Base-by-base conservation (phyloP, 345 rosid genomes). In the Alliaria petiolata region DNA sequence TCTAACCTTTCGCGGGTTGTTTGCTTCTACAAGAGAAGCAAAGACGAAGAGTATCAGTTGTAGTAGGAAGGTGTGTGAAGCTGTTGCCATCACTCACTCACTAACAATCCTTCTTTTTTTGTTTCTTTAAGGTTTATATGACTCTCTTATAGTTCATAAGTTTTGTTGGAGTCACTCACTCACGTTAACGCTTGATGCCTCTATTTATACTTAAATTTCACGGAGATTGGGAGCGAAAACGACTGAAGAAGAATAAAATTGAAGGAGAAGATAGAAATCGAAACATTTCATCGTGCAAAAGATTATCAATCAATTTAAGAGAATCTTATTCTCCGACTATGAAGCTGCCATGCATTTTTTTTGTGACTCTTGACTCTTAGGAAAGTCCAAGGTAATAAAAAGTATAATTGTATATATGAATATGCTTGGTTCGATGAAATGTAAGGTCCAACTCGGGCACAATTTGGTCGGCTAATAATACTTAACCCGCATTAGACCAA, bases 221-320 rank as follows among this genome's bases (percentile, higher is more conserved):
- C 35, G 55, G 36, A 52, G 40, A 15, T 15, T 56, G 45, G 16
- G 44, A 43, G 31, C 5, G 14, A 16, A 65, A 43, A 20, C 22
- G 44, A 55, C 16, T 55, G 3, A 19, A 19, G 44, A 68, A 5
- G 15, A 31, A 31, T 44, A 22, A 58, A 58, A 45, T 58, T 57
- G 65, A 51, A 45, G 13, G 26, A 45, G 57, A 69, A 69, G 74
- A 25, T 35, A 49, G 40, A 70, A 50, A 26, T 70, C 3, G 8
- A 49, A 38, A 49, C 67, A 70, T 49, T 58, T 70, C 5, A 60
- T 60, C 25, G 67, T 60, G 75, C 52, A 50, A 2, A 26, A 13
- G 67, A 50, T 60, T 34, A 70, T 70, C 75, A 70, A 60, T 70
- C 67, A 70, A 70, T 60, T 40, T 28, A 26, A 17, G 38, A 49